Conservation (phyloP, 495 filamentous ascomycete genomes). For the Wilcoxina mikolae region DNA sequence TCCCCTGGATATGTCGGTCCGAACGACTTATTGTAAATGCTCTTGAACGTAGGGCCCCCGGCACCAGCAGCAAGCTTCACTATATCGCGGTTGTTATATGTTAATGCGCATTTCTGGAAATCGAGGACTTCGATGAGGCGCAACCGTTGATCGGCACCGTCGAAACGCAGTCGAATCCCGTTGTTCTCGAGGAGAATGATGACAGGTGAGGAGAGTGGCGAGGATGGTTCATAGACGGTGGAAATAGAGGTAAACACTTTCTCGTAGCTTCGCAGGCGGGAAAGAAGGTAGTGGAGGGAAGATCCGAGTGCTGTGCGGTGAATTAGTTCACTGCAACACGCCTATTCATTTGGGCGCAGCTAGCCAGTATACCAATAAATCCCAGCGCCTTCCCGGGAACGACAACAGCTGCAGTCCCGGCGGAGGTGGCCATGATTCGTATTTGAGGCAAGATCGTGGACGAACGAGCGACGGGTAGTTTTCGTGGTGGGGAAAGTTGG, state of each 20-base stretch:
- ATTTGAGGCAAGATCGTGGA: neutral
- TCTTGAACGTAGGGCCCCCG: conserved; percentile 64
- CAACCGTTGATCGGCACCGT: conserved; percentile 81
- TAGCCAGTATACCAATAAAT: conserved; percentile 46
- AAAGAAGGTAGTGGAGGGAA: conserved; percentile 77
- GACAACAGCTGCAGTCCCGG: conserved; percentile 47
- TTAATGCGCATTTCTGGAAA: conserved; percentile 69
- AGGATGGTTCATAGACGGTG: conserved; percentile 52
- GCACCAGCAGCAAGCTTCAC: conserved; percentile 43
- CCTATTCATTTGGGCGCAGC: neutral
- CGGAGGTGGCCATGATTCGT: conserved; percentile 17
- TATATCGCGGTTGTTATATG: conserved; percentile 75
- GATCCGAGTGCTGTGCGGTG: conserved; percentile 57
- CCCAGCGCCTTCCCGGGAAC: conserved; percentile 63
- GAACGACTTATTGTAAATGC: conserved; percentile 81
- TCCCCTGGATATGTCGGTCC: conserved; percentile 87
- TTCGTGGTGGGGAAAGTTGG: neutral
- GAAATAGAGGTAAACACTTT: conserved; percentile 69
- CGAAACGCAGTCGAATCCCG: conserved; percentile 79
- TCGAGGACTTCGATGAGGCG: conserved; percentile 82
- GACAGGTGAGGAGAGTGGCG: conserved; percentile 59
- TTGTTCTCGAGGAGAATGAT: conserved; percentile 62
- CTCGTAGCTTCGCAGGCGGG: conserved; percentile 69
- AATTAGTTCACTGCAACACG: conserved; percentile 8
- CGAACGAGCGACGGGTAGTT: neutral